Percentiles rank a stretch among this genome's conserved stretches.
Evolutionary conservation across 75 land plant genomes (phyloP).

Genomic region (Ceratopteris richardii): DNA sequence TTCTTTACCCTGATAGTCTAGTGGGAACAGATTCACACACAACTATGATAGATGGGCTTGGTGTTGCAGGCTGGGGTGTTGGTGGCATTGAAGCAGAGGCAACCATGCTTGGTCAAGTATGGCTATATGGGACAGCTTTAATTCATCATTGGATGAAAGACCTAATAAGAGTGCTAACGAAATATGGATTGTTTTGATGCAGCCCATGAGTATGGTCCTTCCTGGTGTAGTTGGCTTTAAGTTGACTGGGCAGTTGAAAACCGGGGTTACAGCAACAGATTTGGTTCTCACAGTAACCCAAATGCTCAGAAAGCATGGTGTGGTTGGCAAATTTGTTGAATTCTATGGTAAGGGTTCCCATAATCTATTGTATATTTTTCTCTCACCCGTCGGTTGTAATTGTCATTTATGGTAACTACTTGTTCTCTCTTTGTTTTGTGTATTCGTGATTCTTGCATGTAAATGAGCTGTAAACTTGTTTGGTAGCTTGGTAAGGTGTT

Average conservation of each 20-base stretch:
- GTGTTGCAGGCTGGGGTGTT: slow-evolving; percentile 98
- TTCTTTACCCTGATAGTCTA: slow-evolving; percentile 84
- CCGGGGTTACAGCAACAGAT: slow-evolving; percentile 89
- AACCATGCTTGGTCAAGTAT: slow-evolving; percentile 88
- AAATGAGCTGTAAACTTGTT: background rate
- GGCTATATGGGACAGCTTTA: background rate
- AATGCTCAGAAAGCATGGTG: slow-evolving; percentile 86
- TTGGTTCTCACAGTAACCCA: slow-evolving; percentile 84
- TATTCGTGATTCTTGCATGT: background rate
- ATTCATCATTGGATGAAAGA: background rate
- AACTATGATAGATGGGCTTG: slow-evolving; percentile 89
- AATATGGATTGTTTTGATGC: slow-evolving; percentile 7
- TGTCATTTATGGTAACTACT: too few species aligned
- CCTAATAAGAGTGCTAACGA: background rate
- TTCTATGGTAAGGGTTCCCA: slow-evolving; percentile 95
- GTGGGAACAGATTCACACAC: slow-evolving; percentile 96
- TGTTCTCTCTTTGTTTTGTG: background rate
- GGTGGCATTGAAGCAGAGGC: slow-evolving; percentile 96
- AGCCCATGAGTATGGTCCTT: slow-evolving; percentile 98
- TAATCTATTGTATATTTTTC: too few species aligned
- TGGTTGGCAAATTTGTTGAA: slow-evolving; percentile 93
- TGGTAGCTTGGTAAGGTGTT: too few species aligned
- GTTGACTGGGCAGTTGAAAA: slow-evolving; percentile 55
- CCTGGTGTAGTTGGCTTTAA: slow-evolving; percentile 92
- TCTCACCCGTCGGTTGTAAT: too few species aligned